Evolutionary conservation across 202 grass and related monocot genomes (phyloP).

Genomic region (Hordeum pubiflorum): DNA sequence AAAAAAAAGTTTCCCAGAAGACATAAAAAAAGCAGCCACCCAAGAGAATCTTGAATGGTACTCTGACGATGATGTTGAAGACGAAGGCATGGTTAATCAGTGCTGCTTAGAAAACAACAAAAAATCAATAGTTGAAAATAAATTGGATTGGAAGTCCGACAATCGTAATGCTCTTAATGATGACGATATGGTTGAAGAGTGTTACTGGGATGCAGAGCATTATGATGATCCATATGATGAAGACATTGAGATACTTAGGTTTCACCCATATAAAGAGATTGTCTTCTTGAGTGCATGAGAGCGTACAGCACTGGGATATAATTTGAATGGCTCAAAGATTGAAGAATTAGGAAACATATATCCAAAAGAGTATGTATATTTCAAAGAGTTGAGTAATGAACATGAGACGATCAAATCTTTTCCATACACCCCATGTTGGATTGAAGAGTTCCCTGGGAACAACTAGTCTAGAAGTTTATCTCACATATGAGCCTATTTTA

Average conservation of each 20-base stretch:
- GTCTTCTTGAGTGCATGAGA: not conserved
- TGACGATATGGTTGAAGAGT: not conserved
- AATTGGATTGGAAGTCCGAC: not conserved
- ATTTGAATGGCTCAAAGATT: not conserved
- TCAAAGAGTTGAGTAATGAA: not conserved
- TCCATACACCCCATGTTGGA: not conserved
- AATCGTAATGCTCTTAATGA: not conserved
- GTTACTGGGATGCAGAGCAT: not conserved
- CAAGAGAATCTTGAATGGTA: not conserved
- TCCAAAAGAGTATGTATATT: not conserved
- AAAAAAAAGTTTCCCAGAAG: no score
- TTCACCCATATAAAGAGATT: slow-evolving; percentile 4
- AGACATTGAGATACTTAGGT: not conserved
- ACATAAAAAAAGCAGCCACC: not conserved
- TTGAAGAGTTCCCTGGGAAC: not conserved
- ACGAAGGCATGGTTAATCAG: not conserved
- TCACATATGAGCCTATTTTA: not conserved
- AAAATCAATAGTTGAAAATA: not conserved
- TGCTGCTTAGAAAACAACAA: not conserved
- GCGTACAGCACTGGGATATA: not conserved
- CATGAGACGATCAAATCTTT: not conserved
- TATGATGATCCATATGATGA: not conserved
- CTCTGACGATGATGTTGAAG: not conserved
- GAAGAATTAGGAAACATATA: not conserved
- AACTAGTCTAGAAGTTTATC: not conserved